Conservation (phyloP, 2,329 filamentous ascomycete genomes). For the Colletotrichum coccodes region DNA sequence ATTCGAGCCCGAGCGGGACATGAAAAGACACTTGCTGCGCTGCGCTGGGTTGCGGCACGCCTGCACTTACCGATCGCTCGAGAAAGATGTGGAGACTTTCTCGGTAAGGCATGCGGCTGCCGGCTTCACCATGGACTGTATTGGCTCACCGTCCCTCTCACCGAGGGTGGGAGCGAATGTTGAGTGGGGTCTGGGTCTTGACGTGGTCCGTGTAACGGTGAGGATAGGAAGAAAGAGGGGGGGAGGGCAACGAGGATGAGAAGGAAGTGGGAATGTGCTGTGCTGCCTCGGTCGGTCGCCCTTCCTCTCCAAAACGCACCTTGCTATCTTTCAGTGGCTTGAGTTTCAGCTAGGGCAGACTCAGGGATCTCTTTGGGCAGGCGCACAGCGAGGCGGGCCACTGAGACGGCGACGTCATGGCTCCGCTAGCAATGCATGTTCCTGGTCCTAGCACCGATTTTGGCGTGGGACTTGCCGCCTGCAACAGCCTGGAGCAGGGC, state of each 20-base stretch:
- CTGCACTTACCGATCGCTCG: neutral
- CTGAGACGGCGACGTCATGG: slow-evolving; percentile 30
- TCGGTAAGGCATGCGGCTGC: neutral
- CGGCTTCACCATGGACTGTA: neutral
- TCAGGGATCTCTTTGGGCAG: slow-evolving; percentile 6
- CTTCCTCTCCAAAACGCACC: neutral
- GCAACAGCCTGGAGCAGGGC: neutral
- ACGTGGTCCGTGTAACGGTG: neutral
- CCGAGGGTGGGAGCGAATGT: neutral
- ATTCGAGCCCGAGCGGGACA: neutral
- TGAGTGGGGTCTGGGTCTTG: neutral
- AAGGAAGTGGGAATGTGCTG: neutral
- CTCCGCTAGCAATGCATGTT: slow-evolving; percentile 20
- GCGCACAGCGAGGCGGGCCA: neutral
- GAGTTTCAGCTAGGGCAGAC: neutral
- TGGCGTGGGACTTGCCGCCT: slow-evolving; percentile 21
- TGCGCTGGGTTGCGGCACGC: neutral
- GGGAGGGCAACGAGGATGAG: neutral
- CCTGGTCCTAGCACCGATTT: slow-evolving; percentile 29
- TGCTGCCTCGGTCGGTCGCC: neutral
- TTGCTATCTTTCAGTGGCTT: neutral
- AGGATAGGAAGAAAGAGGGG: neutral
- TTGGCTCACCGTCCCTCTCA: neutral
- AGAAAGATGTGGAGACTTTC: neutral
- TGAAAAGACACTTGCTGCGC: neutral